Conservation (phyloP, 495 filamentous ascomycete genomes). For the Penicillium verhagenii region DNA sequence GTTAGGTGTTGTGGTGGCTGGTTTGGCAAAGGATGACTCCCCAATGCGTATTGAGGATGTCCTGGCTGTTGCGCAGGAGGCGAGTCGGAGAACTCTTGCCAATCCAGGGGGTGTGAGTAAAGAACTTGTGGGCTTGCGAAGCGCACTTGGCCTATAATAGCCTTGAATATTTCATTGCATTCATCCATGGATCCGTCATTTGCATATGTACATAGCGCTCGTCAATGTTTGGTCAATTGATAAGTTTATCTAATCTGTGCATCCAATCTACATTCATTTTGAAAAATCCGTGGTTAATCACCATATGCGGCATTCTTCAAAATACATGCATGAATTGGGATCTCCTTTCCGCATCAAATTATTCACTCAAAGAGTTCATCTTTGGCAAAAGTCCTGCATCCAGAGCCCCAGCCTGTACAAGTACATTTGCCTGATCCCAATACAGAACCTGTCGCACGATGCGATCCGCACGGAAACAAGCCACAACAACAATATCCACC, state of each 20-base stretch:
- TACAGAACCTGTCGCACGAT: constrained; percentile 76
- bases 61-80: constrained; percentile 61
- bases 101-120: constrained; percentile 68
- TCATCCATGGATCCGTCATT: no score
- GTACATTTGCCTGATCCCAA: constrained; percentile 82
- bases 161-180: constrained; percentile 13
- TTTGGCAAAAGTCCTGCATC: constrained; percentile 54
- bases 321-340: no score
- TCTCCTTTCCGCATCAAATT: not conserved
- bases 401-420: constrained; percentile 73
- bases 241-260: not conserved
- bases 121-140: constrained; percentile 22
- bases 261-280: not conserved
- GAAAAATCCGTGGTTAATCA: no score
- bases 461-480: constrained; percentile 68
- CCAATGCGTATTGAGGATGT: constrained; percentile 36
- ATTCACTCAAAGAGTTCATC: not conserved
- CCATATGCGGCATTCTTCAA: no score
- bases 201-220: constrained; percentile 1
- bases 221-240: no score
- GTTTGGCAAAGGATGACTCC: constrained; percentile 43
- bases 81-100: constrained; percentile 71
- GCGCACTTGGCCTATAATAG: constrained; percentile 8
- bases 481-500: constrained; percentile 67
- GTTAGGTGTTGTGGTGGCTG: constrained; percentile 74